A percentile compares a stretch with the other conserved stretches of the same genome.
phyloP scores from a whole-genome alignment of 169 alveolate genomes.

The Eimeria acervulina region DNA sequence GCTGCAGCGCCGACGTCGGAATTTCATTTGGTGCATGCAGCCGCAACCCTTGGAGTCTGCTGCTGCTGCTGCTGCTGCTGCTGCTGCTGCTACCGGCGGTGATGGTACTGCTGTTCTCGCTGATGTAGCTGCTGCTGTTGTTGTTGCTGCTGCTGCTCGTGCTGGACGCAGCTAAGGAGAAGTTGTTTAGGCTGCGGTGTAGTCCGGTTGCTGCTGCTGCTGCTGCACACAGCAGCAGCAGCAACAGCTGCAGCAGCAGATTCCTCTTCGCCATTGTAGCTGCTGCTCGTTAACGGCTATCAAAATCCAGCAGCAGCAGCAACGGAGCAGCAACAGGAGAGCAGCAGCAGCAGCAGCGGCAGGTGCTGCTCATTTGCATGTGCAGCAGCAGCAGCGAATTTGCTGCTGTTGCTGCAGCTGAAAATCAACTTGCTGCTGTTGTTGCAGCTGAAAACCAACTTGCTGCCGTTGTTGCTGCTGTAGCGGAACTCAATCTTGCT shows the following conservation, averaged over 20 bases:
- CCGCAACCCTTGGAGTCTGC: not conserved
- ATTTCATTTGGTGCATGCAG: not conserved
- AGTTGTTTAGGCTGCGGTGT: not conserved
- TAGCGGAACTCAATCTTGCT: not conserved
- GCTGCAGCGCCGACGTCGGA: conserved; percentile 16
- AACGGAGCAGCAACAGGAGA: not conserved
- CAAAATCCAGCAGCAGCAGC: not conserved
- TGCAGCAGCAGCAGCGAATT: not conserved
- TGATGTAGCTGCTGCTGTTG: conserved; percentile 9
- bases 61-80: conserved; percentile 33
- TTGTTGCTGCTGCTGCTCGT: conserved; percentile 7
- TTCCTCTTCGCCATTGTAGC: not conserved
- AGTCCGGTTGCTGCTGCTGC: conserved; percentile 10
- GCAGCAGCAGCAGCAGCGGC: conserved; percentile 20
- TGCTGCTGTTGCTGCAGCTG: not conserved
- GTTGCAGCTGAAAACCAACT: not conserved
- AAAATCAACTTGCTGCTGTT: not conserved
- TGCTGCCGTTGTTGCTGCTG: not conserved
- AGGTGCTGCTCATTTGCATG: too few species aligned
- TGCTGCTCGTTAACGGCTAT: not conserved
- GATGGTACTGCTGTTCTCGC: not conserved
- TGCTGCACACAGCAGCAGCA: not conserved
- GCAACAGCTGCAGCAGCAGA: conserved; percentile 5
- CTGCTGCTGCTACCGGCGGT: conserved; percentile 34
- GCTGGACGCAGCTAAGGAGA: not conserved